phyloP scores from a whole-genome alignment of 257 asterid genomes.

The Scutellaria barbata region DNA sequence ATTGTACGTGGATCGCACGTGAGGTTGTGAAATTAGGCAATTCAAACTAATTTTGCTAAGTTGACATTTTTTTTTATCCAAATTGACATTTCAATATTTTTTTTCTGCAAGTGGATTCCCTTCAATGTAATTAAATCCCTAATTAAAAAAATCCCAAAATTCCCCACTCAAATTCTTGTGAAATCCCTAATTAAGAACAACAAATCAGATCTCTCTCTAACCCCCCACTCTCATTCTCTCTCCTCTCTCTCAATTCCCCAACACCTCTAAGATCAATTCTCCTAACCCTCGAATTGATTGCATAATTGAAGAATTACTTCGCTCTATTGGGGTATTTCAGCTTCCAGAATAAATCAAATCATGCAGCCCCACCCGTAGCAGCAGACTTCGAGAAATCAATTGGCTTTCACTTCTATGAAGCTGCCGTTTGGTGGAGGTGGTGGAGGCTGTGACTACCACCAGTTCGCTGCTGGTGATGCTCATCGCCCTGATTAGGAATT shows the following conservation, averaged over 20 bases:
- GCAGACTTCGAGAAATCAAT: constrained; percentile 60
- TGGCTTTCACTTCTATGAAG: constrained; percentile 63
- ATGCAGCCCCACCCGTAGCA: constrained; percentile 58
- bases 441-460: constrained; percentile 63
- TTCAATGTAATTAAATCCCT: too few species aligned
- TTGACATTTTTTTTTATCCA: too few species aligned
- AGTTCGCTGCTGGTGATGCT: constrained; percentile 54
- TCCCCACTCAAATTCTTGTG: too few species aligned
- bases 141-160: too few species aligned
- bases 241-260: constrained; percentile 23
- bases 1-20: too few species aligned
- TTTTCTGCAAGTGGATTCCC: too few species aligned
- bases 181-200: too few species aligned
- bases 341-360: constrained; percentile 44
- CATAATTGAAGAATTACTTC: constrained; percentile 14
- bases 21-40: too few species aligned
- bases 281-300: constrained; percentile 23
- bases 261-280: too few species aligned
- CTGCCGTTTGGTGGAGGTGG: constrained; percentile 65
- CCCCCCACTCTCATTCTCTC: constrained; percentile 38
- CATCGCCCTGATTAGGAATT: constrained; percentile 49
- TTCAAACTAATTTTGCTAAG: too few species aligned
- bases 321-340: constrained; percentile 25
- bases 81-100: too few species aligned
- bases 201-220: constrained; percentile 51